Base-by-base conservation (phyloP, 202 grass and related monocot species). In the Eragrostis tef region DNA sequence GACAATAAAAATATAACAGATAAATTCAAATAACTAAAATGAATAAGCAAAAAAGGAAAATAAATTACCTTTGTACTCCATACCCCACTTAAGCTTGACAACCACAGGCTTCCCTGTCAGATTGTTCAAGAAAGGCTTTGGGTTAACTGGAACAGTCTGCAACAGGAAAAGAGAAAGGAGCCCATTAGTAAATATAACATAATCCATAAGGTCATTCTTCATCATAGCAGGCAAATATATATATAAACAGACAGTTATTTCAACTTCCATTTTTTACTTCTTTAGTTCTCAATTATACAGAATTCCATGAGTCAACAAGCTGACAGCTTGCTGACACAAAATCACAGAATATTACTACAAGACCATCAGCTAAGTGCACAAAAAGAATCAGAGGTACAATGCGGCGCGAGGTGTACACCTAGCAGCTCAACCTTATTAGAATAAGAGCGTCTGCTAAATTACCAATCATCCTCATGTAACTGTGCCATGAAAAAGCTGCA, bases 61-160 rank as follows among this genome's bases (percentile, higher is more conserved):
- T 4, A 85, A 47, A 25, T 80, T 82, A 98, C 94, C 92, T 94
- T 95, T 98, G 77, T 98, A 95, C 71, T 98, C 95, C 95, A 98
- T 98, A 61, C 95, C 95, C 95, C 95, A 98, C 79, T 98, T 98
- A 25, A 94, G 77, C 77, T 98, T 98, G 61, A 98, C 92, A 82
- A 95, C 91, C 62, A 93, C 95, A 68, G 83, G 85, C 83, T 93
- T 98, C 44, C 95, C 90, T 11, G 92, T 98, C 79, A 98, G 75
- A 46, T 95, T 98, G 92, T 87, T 94, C 58, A 98, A 89, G 87
- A 98, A 98, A 67, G 95, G 95, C 66, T 98, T 98, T 2, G 92
- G 95, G 78, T 98, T 98, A 52, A 98, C 92, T 70, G 95, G 90
- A 43, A 98, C 92, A 67, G 95, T 82, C 95, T 95, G 75, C 83